A percentile compares a stretch with the other conserved stretches of the same genome.
These are phyloP conservation scores for Coemansia furcata DNA, from an alignment of 192 early-diverging fungal species.

Conservation along the genomic window DNA sequence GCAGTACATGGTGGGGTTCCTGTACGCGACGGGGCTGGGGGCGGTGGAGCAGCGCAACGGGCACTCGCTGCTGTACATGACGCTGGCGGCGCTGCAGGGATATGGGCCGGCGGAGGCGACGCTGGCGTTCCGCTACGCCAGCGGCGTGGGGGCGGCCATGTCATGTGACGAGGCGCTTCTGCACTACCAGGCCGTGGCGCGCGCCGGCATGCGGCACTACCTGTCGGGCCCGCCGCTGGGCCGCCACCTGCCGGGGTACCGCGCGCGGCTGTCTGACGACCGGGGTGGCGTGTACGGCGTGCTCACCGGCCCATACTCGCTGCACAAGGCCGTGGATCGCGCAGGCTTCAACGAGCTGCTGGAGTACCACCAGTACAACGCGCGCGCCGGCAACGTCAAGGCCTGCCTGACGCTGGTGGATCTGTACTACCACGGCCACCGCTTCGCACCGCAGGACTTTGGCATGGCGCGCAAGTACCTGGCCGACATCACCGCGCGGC, in stretches of 20 bases:
- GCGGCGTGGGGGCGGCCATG: constrained; percentile 77
- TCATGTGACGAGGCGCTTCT: constrained; percentile 74
- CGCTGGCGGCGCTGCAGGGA: constrained; percentile 77
- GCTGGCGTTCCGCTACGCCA: constrained; percentile 77
- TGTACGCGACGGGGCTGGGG: constrained; percentile 89
- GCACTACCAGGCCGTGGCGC: constrained; percentile 80
- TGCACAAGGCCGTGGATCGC: constrained; percentile 47
- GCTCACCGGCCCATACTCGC: constrained; percentile 59
- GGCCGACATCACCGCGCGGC: constrained; percentile 10
- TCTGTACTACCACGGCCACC: constrained; percentile 77
- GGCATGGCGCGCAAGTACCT: constrained; percentile 22
- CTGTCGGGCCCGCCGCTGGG: constrained; percentile 81
- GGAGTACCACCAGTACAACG: constrained; percentile 63
- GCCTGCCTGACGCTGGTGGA: constrained; percentile 67
- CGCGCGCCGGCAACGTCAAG: constrained; percentile 55
- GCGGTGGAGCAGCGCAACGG: constrained; percentile 38
- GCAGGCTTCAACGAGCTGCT: constrained; percentile 71
- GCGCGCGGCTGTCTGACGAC: constrained; percentile 69
- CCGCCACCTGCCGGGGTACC: constrained; percentile 62
- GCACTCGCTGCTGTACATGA: constrained; percentile 68
- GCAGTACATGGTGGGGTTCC: constrained; percentile 84
- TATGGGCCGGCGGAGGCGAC: constrained; percentile 76
- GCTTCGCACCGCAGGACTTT: constrained; percentile 33
- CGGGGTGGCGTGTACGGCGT: constrained; percentile 86
- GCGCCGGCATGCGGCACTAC: constrained; percentile 68